Base-by-base conservation (phyloP, 768 basidiomycete species). In the Dacryopinax primogenitus region DNA sequence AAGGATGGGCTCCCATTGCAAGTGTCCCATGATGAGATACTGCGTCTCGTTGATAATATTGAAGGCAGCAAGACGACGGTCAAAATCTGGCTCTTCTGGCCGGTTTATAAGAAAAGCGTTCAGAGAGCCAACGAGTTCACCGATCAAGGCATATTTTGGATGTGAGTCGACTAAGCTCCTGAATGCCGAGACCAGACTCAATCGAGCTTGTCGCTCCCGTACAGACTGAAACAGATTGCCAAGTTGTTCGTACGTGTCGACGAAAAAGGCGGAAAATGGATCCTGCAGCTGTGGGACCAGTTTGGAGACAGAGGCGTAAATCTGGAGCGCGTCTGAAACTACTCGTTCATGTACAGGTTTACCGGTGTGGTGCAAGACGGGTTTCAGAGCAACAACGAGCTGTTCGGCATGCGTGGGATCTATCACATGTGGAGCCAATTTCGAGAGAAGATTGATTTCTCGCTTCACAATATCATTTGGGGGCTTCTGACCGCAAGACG, bases 41-140 rank as follows among this genome's bases (percentile, higher is more conserved):
- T 80, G 64, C 0, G 73, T 76, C 67, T 93, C 92, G 73, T 92
- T 95, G 62, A 98, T 76, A 13, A 72, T 72, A 0, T 82, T 78
- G 75, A 91, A 96, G 0, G 90, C 92, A 0, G 75, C 73, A 1
- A 98, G 77, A 1, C 96, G 86, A 32, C 84, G 81, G 65, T 94
- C 90, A 68, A 96, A 97, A 73, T 98, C 92, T 1, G 93, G 90
- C 71, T 98, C 93, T 65, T 95, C 92, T 34, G 92, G 74, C 6
- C 92, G 82, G 70, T 84, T 87, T 0, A 74, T 74, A 0, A 93
- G 95, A 72, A 86, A 99, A 0, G 95, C 86, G 70, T 98, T 98
- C 68, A 98, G 79, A 0, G 80, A 79, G 7, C 80, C 81, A 64
- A 92, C 70, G 3, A 93, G 74, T 6, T 77, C 73, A 0, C 85